phyloP scores from a whole-genome alignment of 768 basidiomycete species.

The Melanogaster broomeanus region DNA sequence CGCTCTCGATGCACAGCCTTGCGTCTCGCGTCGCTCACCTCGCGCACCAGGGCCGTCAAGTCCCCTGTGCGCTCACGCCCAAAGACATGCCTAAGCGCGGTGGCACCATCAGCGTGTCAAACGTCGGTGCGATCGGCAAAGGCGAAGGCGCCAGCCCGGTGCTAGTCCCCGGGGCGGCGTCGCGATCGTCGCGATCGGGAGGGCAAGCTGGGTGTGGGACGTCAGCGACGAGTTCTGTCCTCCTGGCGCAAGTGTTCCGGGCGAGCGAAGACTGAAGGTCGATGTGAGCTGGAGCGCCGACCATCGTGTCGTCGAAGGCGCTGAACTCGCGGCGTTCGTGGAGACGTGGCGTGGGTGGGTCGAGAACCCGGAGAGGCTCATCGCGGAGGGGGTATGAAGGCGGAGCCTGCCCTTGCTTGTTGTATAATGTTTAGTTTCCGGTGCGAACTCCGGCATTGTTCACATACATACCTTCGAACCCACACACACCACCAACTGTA shows the following conservation, averaged over 20 bases:
- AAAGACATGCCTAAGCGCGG: conserved; percentile 75
- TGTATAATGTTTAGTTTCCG: too few species aligned
- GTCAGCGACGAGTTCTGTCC: conserved; percentile 46
- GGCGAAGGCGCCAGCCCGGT: conserved; percentile 75
- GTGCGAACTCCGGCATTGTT: too few species aligned
- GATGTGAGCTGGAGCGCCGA: conserved; percentile 85
- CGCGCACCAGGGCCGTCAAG: conserved; percentile 63
- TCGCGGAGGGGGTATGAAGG: conserved; percentile 48
- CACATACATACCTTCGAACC: too few species aligned
- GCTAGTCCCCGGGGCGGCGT: conserved; percentile 79
- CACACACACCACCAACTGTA: too few species aligned
- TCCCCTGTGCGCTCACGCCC: conserved; percentile 62
- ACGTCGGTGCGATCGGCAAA: conserved; percentile 78
- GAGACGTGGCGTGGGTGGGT: conserved; percentile 83
- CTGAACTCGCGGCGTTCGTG: conserved; percentile 86
- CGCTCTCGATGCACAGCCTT: conserved; percentile 57
- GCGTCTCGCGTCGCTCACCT: conserved; percentile 63
- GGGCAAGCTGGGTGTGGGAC: conserved; percentile 78
- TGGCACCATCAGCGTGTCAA: conserved; percentile 79
- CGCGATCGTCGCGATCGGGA: conserved; percentile 80
- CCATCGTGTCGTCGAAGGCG: conserved; percentile 86
- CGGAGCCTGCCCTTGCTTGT: not conserved
- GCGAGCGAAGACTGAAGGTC: conserved; percentile 57
- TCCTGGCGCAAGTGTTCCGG: conserved; percentile 15
- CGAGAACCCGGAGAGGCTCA: conserved; percentile 69